phyloP scores from a whole-genome alignment of 257 asterid species.

The Solanum etuberosum region DNA sequence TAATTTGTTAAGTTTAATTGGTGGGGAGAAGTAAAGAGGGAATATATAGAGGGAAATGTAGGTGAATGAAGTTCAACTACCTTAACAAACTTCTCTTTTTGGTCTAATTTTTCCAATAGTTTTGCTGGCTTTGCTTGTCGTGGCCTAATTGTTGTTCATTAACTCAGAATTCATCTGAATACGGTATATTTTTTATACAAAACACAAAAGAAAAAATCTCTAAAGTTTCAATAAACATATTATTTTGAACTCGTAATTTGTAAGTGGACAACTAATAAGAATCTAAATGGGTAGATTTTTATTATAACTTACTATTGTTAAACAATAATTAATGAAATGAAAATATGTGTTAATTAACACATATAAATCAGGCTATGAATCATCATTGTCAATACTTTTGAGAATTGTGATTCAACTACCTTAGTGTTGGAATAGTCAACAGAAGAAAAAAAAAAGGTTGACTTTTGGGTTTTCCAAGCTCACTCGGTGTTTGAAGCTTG shows the following conservation, averaged over 20 bases:
- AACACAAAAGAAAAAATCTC: not conserved
- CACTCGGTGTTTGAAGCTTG: no score
- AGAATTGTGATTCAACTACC: not conserved
- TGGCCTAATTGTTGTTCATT: not conserved
- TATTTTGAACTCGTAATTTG: not conserved
- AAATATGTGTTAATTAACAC: not conserved
- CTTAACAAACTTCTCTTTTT: slow-evolving; percentile 27
- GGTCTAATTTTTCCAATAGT: not conserved
- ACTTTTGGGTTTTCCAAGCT: not conserved
- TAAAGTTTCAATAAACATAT: not conserved
- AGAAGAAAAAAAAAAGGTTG: no score
- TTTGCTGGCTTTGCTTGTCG: not conserved
- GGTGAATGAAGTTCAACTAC: slow-evolving; percentile 48
- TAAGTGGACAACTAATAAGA: not conserved
- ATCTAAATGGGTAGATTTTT: not conserved
- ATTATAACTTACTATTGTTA: not conserved
- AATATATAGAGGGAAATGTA: slow-evolving; percentile 17
- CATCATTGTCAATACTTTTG: not conserved
- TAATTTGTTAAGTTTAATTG: not conserved
- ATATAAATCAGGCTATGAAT: not conserved
- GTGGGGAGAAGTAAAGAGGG: not conserved
- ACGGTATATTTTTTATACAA: fast-evolving
- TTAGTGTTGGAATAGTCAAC: not conserved
- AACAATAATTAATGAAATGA: not conserved
- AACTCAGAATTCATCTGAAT: not conserved